These are phyloP conservation scores for Suillus cothurnatus DNA, from an alignment of 768 basidiomycete genomes.

Conservation along the genomic window DNA sequence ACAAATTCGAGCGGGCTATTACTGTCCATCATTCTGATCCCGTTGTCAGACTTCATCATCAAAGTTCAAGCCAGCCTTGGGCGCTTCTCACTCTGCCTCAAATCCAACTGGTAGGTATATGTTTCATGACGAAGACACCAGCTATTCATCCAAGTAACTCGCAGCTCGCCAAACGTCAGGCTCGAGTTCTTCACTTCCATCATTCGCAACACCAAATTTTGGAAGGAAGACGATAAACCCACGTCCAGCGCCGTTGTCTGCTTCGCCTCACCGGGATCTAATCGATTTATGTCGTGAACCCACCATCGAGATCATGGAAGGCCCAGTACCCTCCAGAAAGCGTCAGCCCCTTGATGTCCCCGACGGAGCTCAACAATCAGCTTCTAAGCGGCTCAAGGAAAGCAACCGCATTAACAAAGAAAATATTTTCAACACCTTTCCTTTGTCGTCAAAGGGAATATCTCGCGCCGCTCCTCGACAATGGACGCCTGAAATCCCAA, in stretches of 20 bases:
- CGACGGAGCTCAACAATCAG: slow-evolving; percentile 11
- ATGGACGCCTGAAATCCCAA: slow-evolving; percentile 19
- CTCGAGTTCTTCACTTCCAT: slow-evolving; percentile 33
- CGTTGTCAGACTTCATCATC: slow-evolving; percentile 21
- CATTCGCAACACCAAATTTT: slow-evolving; percentile 51
- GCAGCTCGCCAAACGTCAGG: slow-evolving; percentile 27
- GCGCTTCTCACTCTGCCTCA: slow-evolving; percentile 7
- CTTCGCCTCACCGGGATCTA: slow-evolving; percentile 11
- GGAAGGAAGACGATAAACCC: slow-evolving; percentile 22
- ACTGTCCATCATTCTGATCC: not conserved
- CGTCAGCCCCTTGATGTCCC: slow-evolving; percentile 30
- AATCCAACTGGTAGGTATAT: not conserved
- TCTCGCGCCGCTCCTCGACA: slow-evolving; percentile 12
- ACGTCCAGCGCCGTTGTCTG: slow-evolving; percentile 13
- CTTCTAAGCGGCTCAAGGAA: slow-evolving; percentile 37
- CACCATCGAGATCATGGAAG: slow-evolving; percentile 11
- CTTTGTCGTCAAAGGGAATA: slow-evolving; percentile 13
- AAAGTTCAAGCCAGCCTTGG: slow-evolving; percentile 50
- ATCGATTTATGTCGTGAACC: slow-evolving; percentile 20
- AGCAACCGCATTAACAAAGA: slow-evolving; percentile 26
- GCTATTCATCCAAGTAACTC: not conserved
- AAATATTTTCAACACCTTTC: slow-evolving; percentile 16
- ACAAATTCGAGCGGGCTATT: not conserved
- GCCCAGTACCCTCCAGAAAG: slow-evolving; percentile 24
- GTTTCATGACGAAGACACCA: not conserved